phyloP scores from a whole-genome alignment of 2,329 filamentous ascomycete genomes.

The Epichloe aotearoae region DNA sequence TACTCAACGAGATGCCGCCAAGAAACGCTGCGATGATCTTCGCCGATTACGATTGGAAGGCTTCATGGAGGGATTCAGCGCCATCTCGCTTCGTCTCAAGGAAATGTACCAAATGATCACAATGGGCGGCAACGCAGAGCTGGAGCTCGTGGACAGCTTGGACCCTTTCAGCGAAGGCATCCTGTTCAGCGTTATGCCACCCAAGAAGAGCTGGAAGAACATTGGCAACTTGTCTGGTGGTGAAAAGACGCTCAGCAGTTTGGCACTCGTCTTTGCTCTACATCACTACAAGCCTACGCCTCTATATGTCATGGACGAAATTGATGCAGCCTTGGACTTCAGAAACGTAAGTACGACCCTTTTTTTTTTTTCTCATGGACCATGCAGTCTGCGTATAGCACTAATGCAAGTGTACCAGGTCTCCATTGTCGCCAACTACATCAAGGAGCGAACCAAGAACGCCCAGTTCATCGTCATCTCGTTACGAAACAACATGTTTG shows the following conservation, averaged over 20 bases:
- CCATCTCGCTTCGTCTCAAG: slow-evolving; percentile 87
- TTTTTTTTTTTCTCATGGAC: background rate
- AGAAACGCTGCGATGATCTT: slow-evolving; percentile 85
- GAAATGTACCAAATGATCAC: slow-evolving; percentile 99
- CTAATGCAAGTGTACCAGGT: slow-evolving; percentile 40
- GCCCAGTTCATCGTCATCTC: slow-evolving; percentile 99
- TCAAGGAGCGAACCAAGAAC: slow-evolving; percentile 98
- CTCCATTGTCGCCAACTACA: slow-evolving; percentile 95
- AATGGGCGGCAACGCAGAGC: slow-evolving; percentile 95
- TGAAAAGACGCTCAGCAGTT: slow-evolving; percentile 87
- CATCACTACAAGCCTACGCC: slow-evolving; percentile 98
- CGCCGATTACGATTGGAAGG: slow-evolving; percentile 82
- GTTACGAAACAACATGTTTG: slow-evolving; percentile 98
- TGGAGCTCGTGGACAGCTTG: slow-evolving; percentile 89
- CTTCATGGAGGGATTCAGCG: slow-evolving; percentile 96
- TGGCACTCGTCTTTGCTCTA: slow-evolving; percentile 93
- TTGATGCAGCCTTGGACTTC: slow-evolving; percentile 95
- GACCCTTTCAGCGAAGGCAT: slow-evolving; percentile 97
- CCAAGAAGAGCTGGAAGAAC: slow-evolving; percentile 99
- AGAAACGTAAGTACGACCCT: slow-evolving; percentile 62
- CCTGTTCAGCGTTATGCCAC: slow-evolving; percentile 95
- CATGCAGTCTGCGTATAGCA: background rate
- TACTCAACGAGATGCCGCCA: slow-evolving; percentile 66
- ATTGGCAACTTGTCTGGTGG: slow-evolving; percentile 92
- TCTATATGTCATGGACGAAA: slow-evolving; percentile 98